Conservation (phyloP, 306 rosid genomes). For the Castanea mollissima region DNA sequence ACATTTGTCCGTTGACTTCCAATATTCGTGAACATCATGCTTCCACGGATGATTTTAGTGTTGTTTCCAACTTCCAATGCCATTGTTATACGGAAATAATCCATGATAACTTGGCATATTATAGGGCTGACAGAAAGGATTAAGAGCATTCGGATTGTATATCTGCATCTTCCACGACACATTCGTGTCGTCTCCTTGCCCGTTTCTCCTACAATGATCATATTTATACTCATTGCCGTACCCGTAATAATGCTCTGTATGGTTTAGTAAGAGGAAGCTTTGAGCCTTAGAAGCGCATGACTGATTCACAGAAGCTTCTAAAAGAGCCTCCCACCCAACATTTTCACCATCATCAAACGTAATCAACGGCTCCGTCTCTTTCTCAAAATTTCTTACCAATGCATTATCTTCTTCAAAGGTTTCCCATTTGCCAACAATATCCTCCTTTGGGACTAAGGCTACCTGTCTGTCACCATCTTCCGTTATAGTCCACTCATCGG, state of each 20-base stretch:
- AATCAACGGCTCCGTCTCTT: conserved; percentile 51
- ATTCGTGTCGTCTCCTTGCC: not conserved
- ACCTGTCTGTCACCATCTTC: conserved; percentile 5
- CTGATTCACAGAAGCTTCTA: conserved; percentile 55
- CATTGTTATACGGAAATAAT: not conserved
- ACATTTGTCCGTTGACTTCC: no score
- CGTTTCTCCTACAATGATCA: not conserved
- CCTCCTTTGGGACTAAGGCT: not conserved
- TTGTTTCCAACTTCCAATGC: not conserved
- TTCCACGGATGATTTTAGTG: no score
- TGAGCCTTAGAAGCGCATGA: conserved; percentile 6
- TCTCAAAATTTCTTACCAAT: not conserved
- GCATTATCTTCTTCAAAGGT: not conserved
- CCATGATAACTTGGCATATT: conserved; percentile 1
- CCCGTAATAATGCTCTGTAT: not conserved
- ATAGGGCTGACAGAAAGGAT: conserved; percentile 40
- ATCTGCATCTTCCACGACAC: conserved; percentile 13
- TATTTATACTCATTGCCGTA: not conserved
- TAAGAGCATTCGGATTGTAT: conserved; percentile 15
- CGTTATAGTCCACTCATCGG: not conserved
- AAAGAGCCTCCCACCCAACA: conserved; percentile 55
- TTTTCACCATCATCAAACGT: conserved; percentile 31
- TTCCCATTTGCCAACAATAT: conserved; percentile 20
- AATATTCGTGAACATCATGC: no score
- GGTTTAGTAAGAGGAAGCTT: conserved; percentile 7